Base-by-base conservation (phyloP, 2,329 filamentous ascomycete species). In the Phialophora macrospora region DNA sequence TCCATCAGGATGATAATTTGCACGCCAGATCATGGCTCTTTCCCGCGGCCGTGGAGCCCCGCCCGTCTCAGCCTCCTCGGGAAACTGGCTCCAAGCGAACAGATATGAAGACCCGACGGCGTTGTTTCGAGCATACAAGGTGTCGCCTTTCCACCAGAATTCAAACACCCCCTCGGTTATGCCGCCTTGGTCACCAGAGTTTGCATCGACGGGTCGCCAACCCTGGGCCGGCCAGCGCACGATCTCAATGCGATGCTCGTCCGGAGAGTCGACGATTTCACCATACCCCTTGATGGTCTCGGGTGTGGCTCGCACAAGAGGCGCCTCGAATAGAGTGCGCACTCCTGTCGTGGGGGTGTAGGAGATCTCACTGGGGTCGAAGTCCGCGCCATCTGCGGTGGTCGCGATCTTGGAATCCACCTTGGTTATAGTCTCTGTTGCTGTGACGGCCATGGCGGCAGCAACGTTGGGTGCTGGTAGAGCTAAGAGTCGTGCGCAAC, bases 121-220 rank as follows among this genome's bases (percentile, higher is more conserved):
- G 28, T 62, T 62, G 60, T 66, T 66, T 30, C 64, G 64, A 4
- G 64, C 64, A 48, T 66, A 66, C 22, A 66, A 48, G n/a, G 60
- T 62, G 54, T 66, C 64, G 17, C 64, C 64, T 55, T 66, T 66
- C 64, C 64, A 66, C 64, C 64, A 66, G 34, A 66, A 66, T 28
- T 66, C 64, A 49, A 66, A 66, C 17, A 66, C 44, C 4, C 64
- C 64, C 17, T 66, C 64, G 20, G 64, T 62, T 2, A 61, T 46
- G 14, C 64, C 64, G 34, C 64, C 64, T 28, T 66, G 64, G 32
- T 66, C 64, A 14, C 64, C 64, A 1, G 64, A 66, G 38, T 66
- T 62, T 9, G 55, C 34, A 24, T 66, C 64, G 12, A 66, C 48
- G 4, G 59, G 59, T 22, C 64, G 59, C 64, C 64, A 66, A 14